Evolutionary conservation across 1,139 yeast genomes (phyloP), one percentile per base, ranked within the genome.

Genomic region (Debaryomyces fabryi): DNA sequence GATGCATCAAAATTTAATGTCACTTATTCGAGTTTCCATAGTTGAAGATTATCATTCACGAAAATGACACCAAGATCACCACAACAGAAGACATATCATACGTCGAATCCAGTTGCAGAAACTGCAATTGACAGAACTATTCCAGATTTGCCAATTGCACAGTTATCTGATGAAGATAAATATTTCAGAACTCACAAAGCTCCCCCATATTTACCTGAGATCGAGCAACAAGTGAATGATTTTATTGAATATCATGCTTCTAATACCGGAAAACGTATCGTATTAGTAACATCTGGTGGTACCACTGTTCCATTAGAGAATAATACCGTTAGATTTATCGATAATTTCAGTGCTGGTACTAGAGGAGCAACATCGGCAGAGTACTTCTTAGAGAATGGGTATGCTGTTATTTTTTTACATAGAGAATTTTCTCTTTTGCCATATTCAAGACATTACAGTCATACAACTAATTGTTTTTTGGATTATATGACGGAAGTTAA

Each of bases 351-450:
- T 58, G 98, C 98, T 24, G 99, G 99, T 21, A 93, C 98, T 1
- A 81, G 99, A 67, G 99, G 99, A 48, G 96, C 99, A 8, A 86
- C 97, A 0, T 86, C 96, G 34, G 96, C 98, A 4, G 99, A 93
- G 66, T 86, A 89, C 64, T 89, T 93, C 57, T 72, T 95, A 48
- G 88, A 86, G 52, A 75, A 82, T 49, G 96, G 90, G 1, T 93
- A 93, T 62, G 95, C 96, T 4, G 99, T 93, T 39, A 86, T 93
- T 35, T 93, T 93, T 61, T 71, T 95, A 45, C 96, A 93, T 65
- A 77, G 99, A 41, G 97, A 93, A 65, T 92, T 90, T 68, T 88
- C 96, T 0, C 75, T 95, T 50, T 76, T 90, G 56, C 99, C 99
- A 1, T 93, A 87, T 63, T 87, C 96, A 9, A 80, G 98, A 54